Evolutionary conservation across 768 basidiomycete species (phyloP).

Genomic region (Russula sp.): DNA sequence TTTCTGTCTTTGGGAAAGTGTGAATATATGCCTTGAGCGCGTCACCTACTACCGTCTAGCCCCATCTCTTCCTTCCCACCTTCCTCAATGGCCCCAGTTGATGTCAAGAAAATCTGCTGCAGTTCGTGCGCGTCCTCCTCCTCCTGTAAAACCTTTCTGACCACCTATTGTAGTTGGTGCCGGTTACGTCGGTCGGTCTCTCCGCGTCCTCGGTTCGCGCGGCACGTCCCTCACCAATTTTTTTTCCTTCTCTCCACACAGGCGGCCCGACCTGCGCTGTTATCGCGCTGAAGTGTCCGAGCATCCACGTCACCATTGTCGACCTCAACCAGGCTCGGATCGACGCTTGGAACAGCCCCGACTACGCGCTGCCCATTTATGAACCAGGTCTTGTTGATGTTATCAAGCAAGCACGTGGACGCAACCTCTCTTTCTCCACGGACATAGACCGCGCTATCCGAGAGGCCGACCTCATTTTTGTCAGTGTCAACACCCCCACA

Average conservation of each 20-base stretch:
- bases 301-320: constrained; percentile 94
- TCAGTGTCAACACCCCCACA: constrained; percentile 97
- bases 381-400: constrained; percentile 94
- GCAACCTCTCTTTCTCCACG: constrained; percentile 96
- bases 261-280: constrained; percentile 95
- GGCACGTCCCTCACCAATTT: neutral
- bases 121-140: constrained; percentile 44
- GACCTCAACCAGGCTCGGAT: constrained; percentile 93
- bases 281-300: constrained; percentile 87
- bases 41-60: neutral
- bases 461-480: constrained; percentile 97
- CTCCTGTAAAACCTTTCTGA: constrained; percentile 16
- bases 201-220: neutral
- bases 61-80: constrained; percentile 8
- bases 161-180: constrained; percentile 55
- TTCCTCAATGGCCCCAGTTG: constrained; percentile 42
- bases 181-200: constrained; percentile 80
- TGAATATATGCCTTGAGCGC: neutral
- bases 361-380: constrained; percentile 88
- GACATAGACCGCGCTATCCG: constrained; percentile 88
- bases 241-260: constrained; percentile 26
- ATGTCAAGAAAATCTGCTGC: constrained; percentile 80
- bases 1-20: too few species aligned
- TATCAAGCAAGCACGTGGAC: constrained; percentile 78
- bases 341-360: constrained; percentile 91